These are phyloP conservation scores for Paspalum notatum DNA, from an alignment of 176 grass and related monocot species.

Conservation along the genomic window DNA sequence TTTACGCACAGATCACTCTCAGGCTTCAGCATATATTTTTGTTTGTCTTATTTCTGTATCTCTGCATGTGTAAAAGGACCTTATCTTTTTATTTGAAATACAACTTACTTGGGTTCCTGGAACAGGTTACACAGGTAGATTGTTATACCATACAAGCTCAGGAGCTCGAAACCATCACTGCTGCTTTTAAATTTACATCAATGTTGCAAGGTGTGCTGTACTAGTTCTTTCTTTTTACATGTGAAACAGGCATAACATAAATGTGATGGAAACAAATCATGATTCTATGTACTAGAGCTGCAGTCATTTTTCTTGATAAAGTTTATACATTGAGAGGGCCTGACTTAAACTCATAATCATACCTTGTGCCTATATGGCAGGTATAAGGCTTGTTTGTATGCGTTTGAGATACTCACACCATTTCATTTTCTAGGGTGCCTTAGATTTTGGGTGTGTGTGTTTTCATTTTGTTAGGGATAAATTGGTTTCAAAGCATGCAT, in stretches of 20 bases:
- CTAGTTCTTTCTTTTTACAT: constrained; percentile 30
- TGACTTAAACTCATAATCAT: background rate
- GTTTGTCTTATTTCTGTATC: background rate
- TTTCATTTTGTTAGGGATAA: background rate
- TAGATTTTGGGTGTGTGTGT: background rate
- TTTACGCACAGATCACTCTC: background rate
- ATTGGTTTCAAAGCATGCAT: background rate
- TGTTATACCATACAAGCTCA: constrained; percentile 84
- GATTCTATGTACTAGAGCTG: constrained; percentile 17
- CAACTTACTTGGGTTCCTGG: constrained; percentile 37
- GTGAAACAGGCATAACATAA: background rate
- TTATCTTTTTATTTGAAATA: constrained; percentile 23
- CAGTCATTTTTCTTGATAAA: background rate
- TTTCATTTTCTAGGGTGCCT: background rate
- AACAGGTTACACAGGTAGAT: constrained; percentile 91
- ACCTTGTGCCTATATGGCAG: background rate
- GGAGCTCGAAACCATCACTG: constrained; percentile 80
- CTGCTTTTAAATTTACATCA: constrained; percentile 79
- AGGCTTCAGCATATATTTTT: constrained; percentile 1
- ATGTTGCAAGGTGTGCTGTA: constrained; percentile 80
- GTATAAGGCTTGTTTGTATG: background rate
- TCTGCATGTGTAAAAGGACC: constrained; percentile 8
- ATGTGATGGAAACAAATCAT: background rate
- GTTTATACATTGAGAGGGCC: background rate
- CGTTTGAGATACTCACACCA: background rate